Evolutionary conservation across 495 filamentous ascomycete genomes (phyloP), one percentile per base, ranked within the genome.

Genomic region (Neurospora sp.): DNA sequence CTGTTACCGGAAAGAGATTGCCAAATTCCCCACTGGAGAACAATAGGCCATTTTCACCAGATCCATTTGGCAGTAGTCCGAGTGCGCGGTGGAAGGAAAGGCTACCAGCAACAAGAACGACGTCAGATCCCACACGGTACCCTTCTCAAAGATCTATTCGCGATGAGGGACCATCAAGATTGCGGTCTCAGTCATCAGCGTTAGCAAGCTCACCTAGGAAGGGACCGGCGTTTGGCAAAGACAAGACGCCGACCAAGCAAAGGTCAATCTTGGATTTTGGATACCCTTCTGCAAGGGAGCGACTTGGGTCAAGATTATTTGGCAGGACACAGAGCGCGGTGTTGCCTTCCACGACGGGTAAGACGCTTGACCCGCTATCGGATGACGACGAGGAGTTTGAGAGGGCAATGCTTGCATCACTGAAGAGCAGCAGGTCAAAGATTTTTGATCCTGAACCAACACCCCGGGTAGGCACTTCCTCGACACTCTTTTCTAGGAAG

Each of bases 11-110:
- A 31, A 75, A 79, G 39, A 70, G 73, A 10, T 20, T 31, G 3
- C 71, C 68, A 11, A 74, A 38, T n/a, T 22, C 71, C 2, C 70
- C 69, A 7, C 16, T 39, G n/a, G 69, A 70, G 6, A 44, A 74
- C 22, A 14, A 38, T 5, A 65, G 53, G 1, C 9, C 27, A 16
- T 35, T 85, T 76, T 79, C 80, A 38, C 84, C 84, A 69, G 85
- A 83, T 70, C 84, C 84, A 18, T 74, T 75, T 73, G 59, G 37
- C n/a, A 73, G 27, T 35, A 38, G 39, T 16, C 74, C 78, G 14
- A 74, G 31, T 20, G 10, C 59, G 12, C 70, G 39, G 11, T 37
- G 31, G 22, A 65, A 69, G 4, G 40, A 75, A n/a, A 16, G 38
- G 9, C 39, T 65, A 9, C 69, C 71, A 18, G 35, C 42, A 41